These are phyloP conservation scores for Casuarina glauca DNA, from an alignment of 306 rosid species.

Conservation along the genomic window DNA sequence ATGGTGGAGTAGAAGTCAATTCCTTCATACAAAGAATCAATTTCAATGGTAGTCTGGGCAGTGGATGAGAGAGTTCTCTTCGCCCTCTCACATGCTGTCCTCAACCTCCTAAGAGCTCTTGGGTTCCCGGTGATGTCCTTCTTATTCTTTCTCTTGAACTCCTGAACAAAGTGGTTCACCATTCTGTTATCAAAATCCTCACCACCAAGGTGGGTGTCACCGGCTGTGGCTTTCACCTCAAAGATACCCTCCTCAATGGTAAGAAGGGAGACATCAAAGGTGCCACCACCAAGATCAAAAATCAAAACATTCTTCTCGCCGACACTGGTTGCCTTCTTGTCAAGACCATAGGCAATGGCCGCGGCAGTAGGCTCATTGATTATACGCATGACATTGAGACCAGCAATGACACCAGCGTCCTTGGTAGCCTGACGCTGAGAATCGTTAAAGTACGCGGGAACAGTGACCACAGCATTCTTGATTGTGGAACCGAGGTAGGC, in stretches of 20 bases:
- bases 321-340: slow-evolving; percentile 67
- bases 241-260: slow-evolving; percentile 78
- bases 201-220: slow-evolving; percentile 68
- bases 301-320: slow-evolving; percentile 68
- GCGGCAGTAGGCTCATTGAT: slow-evolving; percentile 75
- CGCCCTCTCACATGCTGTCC: slow-evolving; percentile 64
- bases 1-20: slow-evolving; percentile 67
- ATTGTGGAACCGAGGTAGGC: slow-evolving; percentile 58
- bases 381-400: slow-evolving; percentile 60
- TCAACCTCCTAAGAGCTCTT: slow-evolving; percentile 69
- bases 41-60: slow-evolving; percentile 70
- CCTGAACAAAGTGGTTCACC: slow-evolving; percentile 73
- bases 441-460: slow-evolving; percentile 67
- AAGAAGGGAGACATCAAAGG: slow-evolving; percentile 71
- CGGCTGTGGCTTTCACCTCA: slow-evolving; percentile 76
- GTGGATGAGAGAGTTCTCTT: slow-evolving; percentile 66
- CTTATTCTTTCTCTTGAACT: slow-evolving; percentile 70
- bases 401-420: slow-evolving; percentile 72
- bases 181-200: slow-evolving; percentile 69
- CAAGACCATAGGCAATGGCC: slow-evolving; percentile 73
- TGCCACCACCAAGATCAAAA: slow-evolving; percentile 70
- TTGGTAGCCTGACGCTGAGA: slow-evolving; percentile 69
- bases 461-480: slow-evolving; percentile 68
- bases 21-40: slow-evolving; percentile 71
- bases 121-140: slow-evolving; percentile 75